Percentiles rank a stretch among this genome's conserved stretches.
phyloP scores from a whole-genome alignment of 225 moss, liverwort and hornwort genomes.

The Neckera pumila region DNA sequence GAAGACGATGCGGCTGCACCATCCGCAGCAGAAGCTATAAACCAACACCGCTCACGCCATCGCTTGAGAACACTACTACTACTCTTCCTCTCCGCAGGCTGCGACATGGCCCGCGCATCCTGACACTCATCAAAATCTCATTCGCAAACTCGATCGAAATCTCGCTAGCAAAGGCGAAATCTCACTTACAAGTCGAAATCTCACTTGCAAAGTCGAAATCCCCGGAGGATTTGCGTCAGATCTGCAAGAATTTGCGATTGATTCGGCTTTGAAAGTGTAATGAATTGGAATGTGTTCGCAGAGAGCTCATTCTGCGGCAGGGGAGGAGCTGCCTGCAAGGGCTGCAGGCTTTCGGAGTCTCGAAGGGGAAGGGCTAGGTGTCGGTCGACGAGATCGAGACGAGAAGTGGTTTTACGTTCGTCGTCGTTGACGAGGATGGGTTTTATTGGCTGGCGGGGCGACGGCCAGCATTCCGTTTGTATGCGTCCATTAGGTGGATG shows the following conservation, averaged over 20 bases:
- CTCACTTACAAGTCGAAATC: not conserved
- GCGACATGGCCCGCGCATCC: constrained; percentile 18
- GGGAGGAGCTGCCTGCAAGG: not conserved
- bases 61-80: not conserved
- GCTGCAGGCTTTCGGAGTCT: not conserved
- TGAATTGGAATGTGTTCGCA: not conserved
- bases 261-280: not conserved
- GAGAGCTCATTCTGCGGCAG: not conserved
- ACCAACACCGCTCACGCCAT: not conserved
- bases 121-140: not conserved
- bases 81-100: not conserved
- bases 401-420: not conserved
- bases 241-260: not conserved
- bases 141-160: not conserved
- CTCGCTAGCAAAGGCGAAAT: not conserved
- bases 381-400: not conserved
- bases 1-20: not conserved
- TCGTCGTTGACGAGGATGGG: not conserved
- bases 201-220: not conserved
- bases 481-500: not conserved
- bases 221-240: not conserved
- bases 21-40: constrained; percentile 11
- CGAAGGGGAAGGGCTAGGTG: not conserved
- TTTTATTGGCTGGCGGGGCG: not conserved
- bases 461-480: not conserved